Evolutionary conservation across 1,284 basidiomycete genomes (phyloP).

Genomic region (Ustilago sp.): DNA sequence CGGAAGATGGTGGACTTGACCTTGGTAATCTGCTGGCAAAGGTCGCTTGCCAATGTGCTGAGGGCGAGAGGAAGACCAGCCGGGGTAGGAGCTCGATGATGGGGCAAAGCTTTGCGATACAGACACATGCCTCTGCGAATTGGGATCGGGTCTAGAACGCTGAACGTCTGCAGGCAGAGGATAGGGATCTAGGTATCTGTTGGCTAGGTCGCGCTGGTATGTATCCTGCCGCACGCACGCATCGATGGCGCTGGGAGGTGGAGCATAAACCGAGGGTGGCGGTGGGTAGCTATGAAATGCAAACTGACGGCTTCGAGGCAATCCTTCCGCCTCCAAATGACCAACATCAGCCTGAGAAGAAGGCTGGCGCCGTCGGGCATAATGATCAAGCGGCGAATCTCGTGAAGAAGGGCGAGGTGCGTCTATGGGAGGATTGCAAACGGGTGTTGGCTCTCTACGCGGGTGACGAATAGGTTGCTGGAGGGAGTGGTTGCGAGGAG

Average conservation of each 20-base stretch:
- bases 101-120: background rate
- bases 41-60: slow-evolving; percentile 12
- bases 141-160: background rate
- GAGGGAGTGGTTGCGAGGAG: slow-evolving; percentile 14
- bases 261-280: slow-evolving; percentile 10
- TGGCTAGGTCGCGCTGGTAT: slow-evolving; percentile 6
- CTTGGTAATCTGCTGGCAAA: slow-evolving; percentile 9
- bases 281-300: slow-evolving; percentile 1
- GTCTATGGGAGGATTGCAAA: background rate
- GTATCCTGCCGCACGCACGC: background rate
- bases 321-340: background rate
- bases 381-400: slow-evolving; percentile 2
- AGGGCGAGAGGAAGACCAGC: background rate
- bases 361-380: slow-evolving; percentile 10
- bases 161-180: background rate
- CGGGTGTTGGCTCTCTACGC: slow-evolving; percentile 2
- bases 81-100: background rate
- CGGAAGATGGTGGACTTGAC: background rate
- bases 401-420: background rate
- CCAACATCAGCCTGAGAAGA: background rate
- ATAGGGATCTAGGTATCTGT: background rate
- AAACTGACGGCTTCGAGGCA: background rate
- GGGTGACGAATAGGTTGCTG: slow-evolving; percentile 1
- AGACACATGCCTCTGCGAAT: background rate
- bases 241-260: slow-evolving; percentile 1